Evolutionary conservation across 2,329 filamentous ascomycete genomes (phyloP).

Genomic region (Colletotrichum camelliae): DNA sequence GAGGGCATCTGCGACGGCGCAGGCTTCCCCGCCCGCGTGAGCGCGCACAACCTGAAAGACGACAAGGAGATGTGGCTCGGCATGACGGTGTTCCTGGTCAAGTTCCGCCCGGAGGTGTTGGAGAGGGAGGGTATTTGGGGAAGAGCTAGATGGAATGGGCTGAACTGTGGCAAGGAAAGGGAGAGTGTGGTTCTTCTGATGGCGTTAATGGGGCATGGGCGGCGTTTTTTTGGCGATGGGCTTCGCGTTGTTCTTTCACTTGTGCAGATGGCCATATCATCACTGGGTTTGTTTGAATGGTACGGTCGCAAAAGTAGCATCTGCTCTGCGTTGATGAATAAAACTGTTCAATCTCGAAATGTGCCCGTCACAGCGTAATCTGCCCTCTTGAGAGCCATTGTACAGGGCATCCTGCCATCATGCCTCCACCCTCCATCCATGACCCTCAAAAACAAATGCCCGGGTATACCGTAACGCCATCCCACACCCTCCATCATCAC

Average conservation of each 20-base stretch:
- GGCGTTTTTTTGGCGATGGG: conserved; percentile 28
- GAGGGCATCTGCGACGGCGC: conserved; percentile 96
- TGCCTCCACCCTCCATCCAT: not conserved
- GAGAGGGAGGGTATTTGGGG: conserved; percentile 85
- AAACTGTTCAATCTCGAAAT: not conserved
- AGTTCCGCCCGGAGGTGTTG: conserved; percentile 89
- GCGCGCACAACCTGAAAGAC: conserved; percentile 77
- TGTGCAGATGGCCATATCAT: not conserved
- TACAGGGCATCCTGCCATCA: not conserved
- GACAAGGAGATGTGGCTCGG: conserved; percentile 91
- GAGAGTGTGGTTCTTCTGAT: conserved; percentile 1
- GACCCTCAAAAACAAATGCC: not conserved
- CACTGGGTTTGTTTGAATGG: not conserved
- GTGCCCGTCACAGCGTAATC: not conserved
- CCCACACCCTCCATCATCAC: not conserved
- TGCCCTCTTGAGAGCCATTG: not conserved
- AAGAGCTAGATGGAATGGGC: conserved; percentile 45
- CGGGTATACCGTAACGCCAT: conserved; percentile 17
- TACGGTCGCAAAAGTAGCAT: not conserved
- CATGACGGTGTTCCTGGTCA: conserved; percentile 93
- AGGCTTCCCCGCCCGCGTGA: conserved; percentile 87
- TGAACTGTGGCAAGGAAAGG: not conserved
- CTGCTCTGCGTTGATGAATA: not conserved
- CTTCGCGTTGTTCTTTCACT: not conserved
- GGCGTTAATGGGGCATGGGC: conserved; percentile 24